These are phyloP conservation scores for Platanthera guangdongensis DNA, from an alignment of 106 monocot genomes.

Conservation along the genomic window DNA sequence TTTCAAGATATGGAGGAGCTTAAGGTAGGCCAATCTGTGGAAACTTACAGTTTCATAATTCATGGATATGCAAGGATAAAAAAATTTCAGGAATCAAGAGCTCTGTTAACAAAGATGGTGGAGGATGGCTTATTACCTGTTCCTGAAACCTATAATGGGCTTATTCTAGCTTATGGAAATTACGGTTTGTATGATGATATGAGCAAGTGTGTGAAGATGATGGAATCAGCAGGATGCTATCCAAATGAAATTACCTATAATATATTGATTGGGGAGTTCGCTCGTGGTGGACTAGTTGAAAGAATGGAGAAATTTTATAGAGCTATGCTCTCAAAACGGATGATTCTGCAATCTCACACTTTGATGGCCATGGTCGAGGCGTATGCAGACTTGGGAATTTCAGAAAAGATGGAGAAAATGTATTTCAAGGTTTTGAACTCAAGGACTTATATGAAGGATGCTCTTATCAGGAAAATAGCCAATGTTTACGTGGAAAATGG, in stretches of 20 bases:
- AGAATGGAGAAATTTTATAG: slow-evolving; percentile 53
- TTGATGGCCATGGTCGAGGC: slow-evolving; percentile 54
- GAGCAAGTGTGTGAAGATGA: slow-evolving; percentile 56
- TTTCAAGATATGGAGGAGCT: slow-evolving; percentile 42
- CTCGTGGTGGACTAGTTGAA: slow-evolving; percentile 38
- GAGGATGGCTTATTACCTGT: slow-evolving; percentile 29
- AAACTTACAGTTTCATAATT: slow-evolving; percentile 50
- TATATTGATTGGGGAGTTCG: slow-evolving; percentile 47
- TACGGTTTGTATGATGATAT: slow-evolving; percentile 58
- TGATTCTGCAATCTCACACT: slow-evolving; percentile 51
- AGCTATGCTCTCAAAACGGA: slow-evolving; percentile 44
- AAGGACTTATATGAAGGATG: slow-evolving; percentile 42
- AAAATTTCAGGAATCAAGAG: slow-evolving; percentile 37
- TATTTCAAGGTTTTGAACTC: slow-evolving; percentile 29
- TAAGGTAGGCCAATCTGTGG: slow-evolving; percentile 25
- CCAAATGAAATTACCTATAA: slow-evolving; percentile 70
- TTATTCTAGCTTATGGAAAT: slow-evolving; percentile 57
- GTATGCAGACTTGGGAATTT: slow-evolving; percentile 53
- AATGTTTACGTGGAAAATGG: slow-evolving; percentile 48
- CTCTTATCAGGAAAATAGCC: slow-evolving; percentile 55
- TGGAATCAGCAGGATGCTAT: slow-evolving; percentile 45
- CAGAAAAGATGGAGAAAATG: slow-evolving; percentile 55
- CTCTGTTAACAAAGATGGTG: slow-evolving; percentile 32
- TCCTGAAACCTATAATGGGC: slow-evolving; percentile 61
- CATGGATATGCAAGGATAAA: slow-evolving; percentile 43